Evolutionary conservation across 2,329 filamentous ascomycete genomes (phyloP).

Genomic region (Didymella arachidicola): DNA sequence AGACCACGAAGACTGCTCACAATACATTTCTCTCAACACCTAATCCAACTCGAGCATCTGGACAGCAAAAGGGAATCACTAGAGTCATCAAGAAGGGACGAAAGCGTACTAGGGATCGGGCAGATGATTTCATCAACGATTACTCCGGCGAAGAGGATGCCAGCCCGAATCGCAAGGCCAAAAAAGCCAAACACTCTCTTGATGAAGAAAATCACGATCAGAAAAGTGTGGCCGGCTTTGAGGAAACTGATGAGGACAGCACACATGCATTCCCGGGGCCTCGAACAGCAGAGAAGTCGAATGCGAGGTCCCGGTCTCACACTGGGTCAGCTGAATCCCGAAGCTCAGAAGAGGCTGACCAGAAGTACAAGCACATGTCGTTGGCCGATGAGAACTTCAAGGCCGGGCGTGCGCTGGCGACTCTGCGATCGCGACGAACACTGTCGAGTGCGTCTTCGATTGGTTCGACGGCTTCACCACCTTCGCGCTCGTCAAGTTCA

Average conservation of each 20-base stretch:
- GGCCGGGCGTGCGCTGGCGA: not conserved
- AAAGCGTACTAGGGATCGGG: not conserved
- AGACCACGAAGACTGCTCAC: too few relatives aligned
- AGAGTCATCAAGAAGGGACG: not conserved
- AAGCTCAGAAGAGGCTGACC: not conserved
- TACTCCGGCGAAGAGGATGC: not conserved
- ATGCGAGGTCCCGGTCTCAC: not conserved
- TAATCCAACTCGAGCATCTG: too few relatives aligned
- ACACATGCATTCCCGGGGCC: not conserved
- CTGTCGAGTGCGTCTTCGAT: not conserved
- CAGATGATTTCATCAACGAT: not conserved
- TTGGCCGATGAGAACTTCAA: not conserved
- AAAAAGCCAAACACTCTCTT: not conserved
- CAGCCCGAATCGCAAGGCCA: not conserved
- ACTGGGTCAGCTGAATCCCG: not conserved
- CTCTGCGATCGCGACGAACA: not conserved
- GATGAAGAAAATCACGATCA: not conserved
- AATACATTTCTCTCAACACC: too few relatives aligned
- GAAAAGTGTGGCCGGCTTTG: not conserved
- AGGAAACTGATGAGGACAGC: not conserved
- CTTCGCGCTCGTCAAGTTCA: not conserved
- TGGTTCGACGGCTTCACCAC: not conserved
- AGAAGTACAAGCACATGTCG: not conserved
- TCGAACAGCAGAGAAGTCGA: not conserved
- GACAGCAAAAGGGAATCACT: not conserved